phyloP scores from a whole-genome alignment of 495 filamentous ascomycete species.

The Pseudevernia furfuracea region DNA sequence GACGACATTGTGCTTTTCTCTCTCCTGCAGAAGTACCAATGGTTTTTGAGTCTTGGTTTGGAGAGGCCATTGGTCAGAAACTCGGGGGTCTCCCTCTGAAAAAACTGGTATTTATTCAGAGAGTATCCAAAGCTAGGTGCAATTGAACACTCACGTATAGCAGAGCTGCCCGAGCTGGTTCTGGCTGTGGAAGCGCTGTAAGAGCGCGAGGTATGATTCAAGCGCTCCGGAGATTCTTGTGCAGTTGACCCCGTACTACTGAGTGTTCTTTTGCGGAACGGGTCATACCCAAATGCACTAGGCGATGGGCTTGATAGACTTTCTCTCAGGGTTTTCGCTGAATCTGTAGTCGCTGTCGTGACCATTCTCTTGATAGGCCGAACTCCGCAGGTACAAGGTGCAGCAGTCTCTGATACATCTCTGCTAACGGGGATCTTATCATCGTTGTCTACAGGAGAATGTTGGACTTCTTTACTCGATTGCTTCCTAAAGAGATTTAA shows the following conservation, averaged over 20 bases:
- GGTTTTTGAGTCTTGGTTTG: background rate
- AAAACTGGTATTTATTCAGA: background rate
- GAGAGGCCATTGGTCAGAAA: background rate
- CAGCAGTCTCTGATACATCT: background rate
- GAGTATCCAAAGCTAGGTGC: background rate
- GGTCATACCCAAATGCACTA: background rate
- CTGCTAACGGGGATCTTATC: background rate
- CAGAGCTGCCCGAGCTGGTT: background rate
- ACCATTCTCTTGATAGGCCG: background rate
- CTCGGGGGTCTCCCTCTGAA: background rate
- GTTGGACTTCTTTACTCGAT: background rate
- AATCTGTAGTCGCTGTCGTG: background rate
- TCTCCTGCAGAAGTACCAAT: slow-evolving; percentile 4
- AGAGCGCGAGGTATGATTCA: background rate
- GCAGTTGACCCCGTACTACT: slow-evolving; percentile 1
- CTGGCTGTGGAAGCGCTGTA: slow-evolving; percentile 1
- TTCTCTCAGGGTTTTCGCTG: background rate
- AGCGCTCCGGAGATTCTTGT: background rate
- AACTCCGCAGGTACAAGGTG: background rate
- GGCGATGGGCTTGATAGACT: background rate
- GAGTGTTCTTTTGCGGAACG: background rate
- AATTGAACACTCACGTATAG: background rate
- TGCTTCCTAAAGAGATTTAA: background rate
- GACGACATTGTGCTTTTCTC: slow-evolving; percentile 12
- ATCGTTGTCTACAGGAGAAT: background rate